Evolutionary conservation across 1,284 basidiomycete species (phyloP), one percentile per base, ranked within the genome.

Genomic region (Boletus holoroseus): DNA sequence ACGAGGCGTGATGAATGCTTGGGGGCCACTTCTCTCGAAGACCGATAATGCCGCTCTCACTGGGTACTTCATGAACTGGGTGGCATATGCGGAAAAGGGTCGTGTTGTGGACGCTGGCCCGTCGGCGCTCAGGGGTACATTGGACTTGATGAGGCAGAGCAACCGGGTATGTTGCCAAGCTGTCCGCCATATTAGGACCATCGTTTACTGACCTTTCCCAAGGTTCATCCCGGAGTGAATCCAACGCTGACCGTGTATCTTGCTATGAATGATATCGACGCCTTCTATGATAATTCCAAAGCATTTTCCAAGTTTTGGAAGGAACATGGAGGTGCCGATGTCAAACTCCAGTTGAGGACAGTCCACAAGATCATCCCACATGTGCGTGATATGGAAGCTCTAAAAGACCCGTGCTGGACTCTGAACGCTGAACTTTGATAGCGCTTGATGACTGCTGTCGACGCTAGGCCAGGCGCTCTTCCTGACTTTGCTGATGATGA

Each of bases 21-120:
- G 75, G 75, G 63, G 59, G 0, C 68, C 69, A 13, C 51, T 74
- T 2, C 63, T 77, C n/a, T 54, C 53, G 16, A 54, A 55, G 3
- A 62, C 55, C 13, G 40, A 45, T 18, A 28, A 60, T 28, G 64
- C 71, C 1, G 53, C 71, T 0, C 58, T 76, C 11, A 53, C 74
- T 5, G 74, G 71, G n/a, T 72, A 73, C 44, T 76, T 73, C 45
- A 73, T 76, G 73, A 76, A 77, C 47, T 76, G 76, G 75, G 50
- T 58, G 20, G 49, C 49, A 9, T 55, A 62, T 31, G 32, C 59
- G 13, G 49, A 59, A 18, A 58, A 58, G 8, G 55, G 42, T 9
- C 22, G 47, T 16, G 47, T 53, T 37, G 20, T 9, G 24, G 32
- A 59, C 1, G 35, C 54, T 34, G 61, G 48, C 1, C 49, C 3